Evolutionary conservation across 768 basidiomycete genomes (phyloP).

Genomic region (Xerocomellus intermedius): DNA sequence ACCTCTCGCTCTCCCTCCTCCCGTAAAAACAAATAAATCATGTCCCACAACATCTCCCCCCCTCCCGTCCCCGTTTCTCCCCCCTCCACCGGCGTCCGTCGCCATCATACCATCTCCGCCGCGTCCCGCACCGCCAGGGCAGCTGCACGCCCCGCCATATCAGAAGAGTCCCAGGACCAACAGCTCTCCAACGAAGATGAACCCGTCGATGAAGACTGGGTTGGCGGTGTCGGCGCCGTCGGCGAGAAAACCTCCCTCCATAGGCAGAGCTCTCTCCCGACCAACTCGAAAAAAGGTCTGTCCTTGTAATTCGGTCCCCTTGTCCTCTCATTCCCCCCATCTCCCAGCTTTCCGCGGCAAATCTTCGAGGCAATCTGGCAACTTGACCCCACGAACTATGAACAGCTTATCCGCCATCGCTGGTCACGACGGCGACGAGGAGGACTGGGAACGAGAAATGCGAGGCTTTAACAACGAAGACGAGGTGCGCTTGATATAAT

Average conservation of each 20-base stretch:
- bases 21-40: slow-evolving; percentile 8
- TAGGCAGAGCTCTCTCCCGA: slow-evolving; percentile 78
- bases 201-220: slow-evolving; percentile 77
- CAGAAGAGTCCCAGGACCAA: slow-evolving; percentile 62
- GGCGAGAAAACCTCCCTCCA: slow-evolving; percentile 81
- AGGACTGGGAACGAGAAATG: slow-evolving; percentile 78
- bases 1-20: neutral
- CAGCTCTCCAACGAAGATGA: slow-evolving; percentile 73
- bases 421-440: slow-evolving; percentile 85
- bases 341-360: slow-evolving; percentile 51
- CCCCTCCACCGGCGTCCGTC: slow-evolving; percentile 54
- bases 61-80: slow-evolving; percentile 40
- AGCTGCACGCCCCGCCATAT: slow-evolving; percentile 59
- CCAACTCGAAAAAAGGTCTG: slow-evolving; percentile 74
- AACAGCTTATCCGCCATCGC: slow-evolving; percentile 85
- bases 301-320: neutral
- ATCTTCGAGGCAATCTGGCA: slow-evolving; percentile 53
- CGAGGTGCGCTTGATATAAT: slow-evolving; percentile 46
- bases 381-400: slow-evolving; percentile 65
- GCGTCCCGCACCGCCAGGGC: slow-evolving; percentile 64
- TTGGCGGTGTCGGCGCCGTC: slow-evolving; percentile 76
- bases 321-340: slow-evolving; percentile 5
- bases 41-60: slow-evolving; percentile 44
- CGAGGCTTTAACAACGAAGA: slow-evolving; percentile 59
- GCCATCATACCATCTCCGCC: slow-evolving; percentile 82